Evolutionary conservation across 352 stramenopile species (phyloP), one percentile per base, ranked within the genome.

Genomic region (Globisporangium emineosum): DNA sequence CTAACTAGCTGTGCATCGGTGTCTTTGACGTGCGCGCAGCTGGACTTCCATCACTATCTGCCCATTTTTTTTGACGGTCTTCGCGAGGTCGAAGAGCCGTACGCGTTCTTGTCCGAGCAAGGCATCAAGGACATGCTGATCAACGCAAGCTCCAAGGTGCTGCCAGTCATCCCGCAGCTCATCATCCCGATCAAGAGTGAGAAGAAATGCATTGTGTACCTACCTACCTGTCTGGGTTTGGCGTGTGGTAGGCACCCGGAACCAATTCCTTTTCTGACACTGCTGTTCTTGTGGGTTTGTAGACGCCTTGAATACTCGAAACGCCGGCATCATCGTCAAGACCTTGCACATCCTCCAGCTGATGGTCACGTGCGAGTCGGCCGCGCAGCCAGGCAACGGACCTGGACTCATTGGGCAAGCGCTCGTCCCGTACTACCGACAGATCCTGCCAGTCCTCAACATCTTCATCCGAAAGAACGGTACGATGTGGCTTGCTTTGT

Each of bases 11-110:
- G n/a, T n/a, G n/a, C n/a, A n/a, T n/a, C n/a, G n/a, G n/a, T n/a
- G n/a, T n/a, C 25, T 19, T 29, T 12, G 9, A 59, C 13, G 8
- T 63, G 4, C 23, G 29, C 68, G 7, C 69, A 98, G 79, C 84
- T 99, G 8, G 97, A 99, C 70, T 99, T 98, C 67, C 97, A 99
- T 67, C 96, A 99, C 76, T 99, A 99, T 67, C 77, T 99, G 12
- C 97, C 97, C 7, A 98, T 99, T 60, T 99, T 99, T 77, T 99
- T 99, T 61, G 97, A 99, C 60, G 97, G 97, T 15, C 76, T 99
- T 10, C 91, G 97, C 27, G 97, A 99, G 70, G 72, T 98, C 12
- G 96, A 99, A 71, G 85, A 97, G 73, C 97, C 97, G 19, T 99
- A 99, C 68, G 88, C 93, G 19, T 99, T 99, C 67, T 72, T 99